These are phyloP conservation scores for Kluyveromyces dobzhanskii DNA, from an alignment of 805 yeast genomes.

Conservation along the genomic window DNA sequence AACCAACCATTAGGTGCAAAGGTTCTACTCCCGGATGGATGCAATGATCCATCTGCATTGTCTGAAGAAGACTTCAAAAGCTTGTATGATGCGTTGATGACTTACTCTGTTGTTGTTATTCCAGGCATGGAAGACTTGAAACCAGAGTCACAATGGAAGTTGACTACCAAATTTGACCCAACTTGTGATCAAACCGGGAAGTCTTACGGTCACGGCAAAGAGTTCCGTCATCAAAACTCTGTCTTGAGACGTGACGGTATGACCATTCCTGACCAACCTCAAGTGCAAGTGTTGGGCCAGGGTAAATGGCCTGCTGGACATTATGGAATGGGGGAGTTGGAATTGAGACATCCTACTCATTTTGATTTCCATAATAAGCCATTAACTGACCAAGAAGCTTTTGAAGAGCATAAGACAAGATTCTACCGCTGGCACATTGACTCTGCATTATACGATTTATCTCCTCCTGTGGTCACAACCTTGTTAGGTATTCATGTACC, in stretches of 20 bases:
- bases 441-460: slow-evolving; percentile 75
- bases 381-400: slow-evolving; percentile 56
- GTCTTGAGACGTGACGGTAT: slow-evolving; percentile 75
- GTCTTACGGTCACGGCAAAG: slow-evolving; percentile 79
- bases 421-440: slow-evolving; percentile 94
- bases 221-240: slow-evolving; percentile 54
- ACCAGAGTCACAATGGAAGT: slow-evolving; percentile 67
- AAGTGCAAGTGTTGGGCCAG: slow-evolving; percentile 85
- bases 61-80: slow-evolving; percentile 55
- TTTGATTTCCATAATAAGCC: slow-evolving; percentile 66
- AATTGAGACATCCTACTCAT: slow-evolving; percentile 78
- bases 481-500: slow-evolving; percentile 79
- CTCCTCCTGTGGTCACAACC: slow-evolving; percentile 84
- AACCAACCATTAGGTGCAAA: slow-evolving; percentile 57
- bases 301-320: slow-evolving; percentile 58
- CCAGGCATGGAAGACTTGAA: slow-evolving; percentile 60
- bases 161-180: slow-evolving; percentile 76
- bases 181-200: slow-evolving; percentile 42
- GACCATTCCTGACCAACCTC: slow-evolving; percentile 75
- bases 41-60: slow-evolving; percentile 66
- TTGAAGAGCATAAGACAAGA: slow-evolving; percentile 54
- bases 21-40: slow-evolving; percentile 54
- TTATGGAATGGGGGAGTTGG: slow-evolving; percentile 46
- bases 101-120: slow-evolving; percentile 63
- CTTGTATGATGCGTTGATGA: slow-evolving; percentile 57